Percentiles rank a stretch among this genome's conserved stretches.
Evolutionary conservation across 2,329 filamentous ascomycete genomes (phyloP).

Genomic region (Pleomassaria siparia): DNA sequence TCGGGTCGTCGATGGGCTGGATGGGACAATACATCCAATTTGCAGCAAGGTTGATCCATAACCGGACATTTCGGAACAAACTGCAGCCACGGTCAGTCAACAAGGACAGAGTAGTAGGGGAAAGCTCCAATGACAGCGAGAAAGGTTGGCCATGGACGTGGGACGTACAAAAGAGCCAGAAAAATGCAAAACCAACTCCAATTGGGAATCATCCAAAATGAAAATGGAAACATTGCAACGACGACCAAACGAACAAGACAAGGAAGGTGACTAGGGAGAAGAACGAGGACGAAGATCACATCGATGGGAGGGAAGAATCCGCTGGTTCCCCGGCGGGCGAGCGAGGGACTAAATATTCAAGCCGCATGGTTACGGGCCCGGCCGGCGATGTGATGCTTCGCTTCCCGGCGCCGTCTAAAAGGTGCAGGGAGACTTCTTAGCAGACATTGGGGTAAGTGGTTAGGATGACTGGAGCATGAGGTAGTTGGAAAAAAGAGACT

Average conservation of each 20-base stretch:
- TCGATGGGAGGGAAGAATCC: constrained; percentile 42
- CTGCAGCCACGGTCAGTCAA: constrained; percentile 52
- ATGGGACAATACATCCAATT: constrained; percentile 86
- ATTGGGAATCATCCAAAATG: constrained; percentile 39
- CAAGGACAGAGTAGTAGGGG: too few relatives aligned
- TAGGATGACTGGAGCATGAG: constrained; percentile 44
- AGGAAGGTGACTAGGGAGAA: constrained; percentile 36
- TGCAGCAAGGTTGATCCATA: constrained; percentile 75
- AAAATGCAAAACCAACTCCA: constrained; percentile 45
- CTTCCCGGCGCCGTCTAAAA: constrained; percentile 44
- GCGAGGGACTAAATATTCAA: constrained; percentile 44
- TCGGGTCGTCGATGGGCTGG: constrained; percentile 78
- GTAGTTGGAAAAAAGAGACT: constrained; percentile 41
- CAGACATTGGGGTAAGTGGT: constrained; percentile 46
- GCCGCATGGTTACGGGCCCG: constrained; percentile 43
- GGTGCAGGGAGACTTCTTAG: constrained; percentile 44
- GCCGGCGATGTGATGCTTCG: constrained; percentile 42
- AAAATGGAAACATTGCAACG: constrained; percentile 43
- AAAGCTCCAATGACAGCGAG: neutral
- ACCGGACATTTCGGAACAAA: constrained; percentile 82
- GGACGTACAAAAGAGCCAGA: constrained; percentile 39
- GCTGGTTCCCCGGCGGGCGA: constrained; percentile 41
- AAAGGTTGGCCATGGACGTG: constrained; percentile 5
- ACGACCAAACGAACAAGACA: constrained; percentile 38
- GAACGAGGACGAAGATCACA: constrained; percentile 44